phyloP scores from a whole-genome alignment of 495 filamentous ascomycete genomes.

The Sphaerosporella brunnea region DNA sequence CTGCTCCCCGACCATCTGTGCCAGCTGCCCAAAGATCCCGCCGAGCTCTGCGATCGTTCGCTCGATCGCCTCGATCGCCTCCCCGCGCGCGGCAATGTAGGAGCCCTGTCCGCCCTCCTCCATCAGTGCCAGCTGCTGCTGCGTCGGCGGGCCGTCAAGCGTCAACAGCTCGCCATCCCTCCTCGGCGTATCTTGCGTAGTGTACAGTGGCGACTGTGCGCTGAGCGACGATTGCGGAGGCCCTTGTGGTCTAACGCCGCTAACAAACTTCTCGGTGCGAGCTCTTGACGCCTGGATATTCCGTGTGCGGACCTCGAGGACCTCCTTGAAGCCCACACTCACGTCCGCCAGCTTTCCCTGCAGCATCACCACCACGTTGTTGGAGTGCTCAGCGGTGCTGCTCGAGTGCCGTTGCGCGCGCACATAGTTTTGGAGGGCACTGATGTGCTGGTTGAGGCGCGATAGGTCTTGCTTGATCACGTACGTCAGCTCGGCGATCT shows the following conservation, averaged over 20 bases:
- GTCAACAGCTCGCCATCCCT: constrained; percentile 54
- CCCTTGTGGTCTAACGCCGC: constrained; percentile 38
- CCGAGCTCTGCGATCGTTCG: constrained; percentile 85
- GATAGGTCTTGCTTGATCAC: constrained; percentile 96
- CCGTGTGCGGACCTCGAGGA: constrained; percentile 89
- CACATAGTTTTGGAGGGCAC: constrained; percentile 51
- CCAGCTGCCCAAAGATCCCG: constrained; percentile 91
- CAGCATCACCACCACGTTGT: constrained; percentile 83
- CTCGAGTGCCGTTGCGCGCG: constrained; percentile 57
- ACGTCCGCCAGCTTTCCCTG: constrained; percentile 94
- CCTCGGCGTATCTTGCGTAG: constrained; percentile 36
- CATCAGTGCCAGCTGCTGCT: constrained; percentile 86
- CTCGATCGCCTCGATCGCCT: constrained; percentile 94
- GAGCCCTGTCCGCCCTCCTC: constrained; percentile 75
- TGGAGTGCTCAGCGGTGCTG: constrained; percentile 78
- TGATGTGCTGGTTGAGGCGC: constrained; percentile 72
- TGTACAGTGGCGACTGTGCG: constrained; percentile 65
- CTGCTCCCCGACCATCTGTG: constrained; percentile 92
- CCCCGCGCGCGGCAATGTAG: constrained; percentile 82
- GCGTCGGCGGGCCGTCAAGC: constrained; percentile 53
- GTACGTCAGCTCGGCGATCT: constrained; percentile 90
- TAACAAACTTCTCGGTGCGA: constrained; percentile 89
- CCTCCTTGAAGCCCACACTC: constrained; percentile 86
- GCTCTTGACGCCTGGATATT: constrained; percentile 90
- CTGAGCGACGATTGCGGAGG: no score